These are phyloP conservation scores for Termitomyces sp. DNA, from an alignment of 768 basidiomycete species.

Conservation along the genomic window DNA sequence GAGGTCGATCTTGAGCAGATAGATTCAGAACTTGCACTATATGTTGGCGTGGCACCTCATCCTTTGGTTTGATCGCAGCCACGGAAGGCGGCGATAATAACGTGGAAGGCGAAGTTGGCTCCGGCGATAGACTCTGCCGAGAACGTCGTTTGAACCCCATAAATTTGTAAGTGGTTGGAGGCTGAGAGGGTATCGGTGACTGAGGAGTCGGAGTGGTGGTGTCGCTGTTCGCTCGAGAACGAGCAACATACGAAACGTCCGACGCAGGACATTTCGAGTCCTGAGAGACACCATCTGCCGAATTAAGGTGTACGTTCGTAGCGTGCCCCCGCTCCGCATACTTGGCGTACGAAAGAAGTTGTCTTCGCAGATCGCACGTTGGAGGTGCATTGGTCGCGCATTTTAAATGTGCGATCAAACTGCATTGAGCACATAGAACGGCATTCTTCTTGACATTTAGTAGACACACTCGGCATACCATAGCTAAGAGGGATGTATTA, in stretches of 20 bases:
- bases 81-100: slow-evolving; percentile 12
- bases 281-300: slow-evolving; percentile 39
- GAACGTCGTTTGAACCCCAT: slow-evolving; percentile 57
- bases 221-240: slow-evolving; percentile 45
- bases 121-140: slow-evolving; percentile 48
- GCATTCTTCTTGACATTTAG: slow-evolving; percentile 78
- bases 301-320: slow-evolving; percentile 44
- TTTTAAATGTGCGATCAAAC: slow-evolving; percentile 79
- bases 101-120: slow-evolving; percentile 28
- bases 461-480: slow-evolving; percentile 82
- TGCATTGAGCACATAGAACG: slow-evolving; percentile 85
- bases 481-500: slow-evolving; percentile 43
- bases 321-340: slow-evolving; percentile 68
- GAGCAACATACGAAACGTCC: slow-evolving; percentile 48
- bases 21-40: slow-evolving; percentile 2
- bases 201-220: slow-evolving; percentile 22
- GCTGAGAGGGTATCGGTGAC: slow-evolving; percentile 21
- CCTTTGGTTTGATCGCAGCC: neutral
- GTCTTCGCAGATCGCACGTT: slow-evolving; percentile 77
- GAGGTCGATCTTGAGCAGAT: slow-evolving; percentile 34
- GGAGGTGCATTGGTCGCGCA: slow-evolving; percentile 70
- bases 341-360: slow-evolving; percentile 72
- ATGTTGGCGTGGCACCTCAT: slow-evolving; percentile 6
- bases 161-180: slow-evolving; percentile 59
- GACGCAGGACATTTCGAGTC: slow-evolving; percentile 43